Percentiles rank a stretch among this genome's conserved stretches.
Evolutionary conservation across 2,329 filamentous ascomycete species (phyloP).

Genomic region (Escovopsis sp.): DNA sequence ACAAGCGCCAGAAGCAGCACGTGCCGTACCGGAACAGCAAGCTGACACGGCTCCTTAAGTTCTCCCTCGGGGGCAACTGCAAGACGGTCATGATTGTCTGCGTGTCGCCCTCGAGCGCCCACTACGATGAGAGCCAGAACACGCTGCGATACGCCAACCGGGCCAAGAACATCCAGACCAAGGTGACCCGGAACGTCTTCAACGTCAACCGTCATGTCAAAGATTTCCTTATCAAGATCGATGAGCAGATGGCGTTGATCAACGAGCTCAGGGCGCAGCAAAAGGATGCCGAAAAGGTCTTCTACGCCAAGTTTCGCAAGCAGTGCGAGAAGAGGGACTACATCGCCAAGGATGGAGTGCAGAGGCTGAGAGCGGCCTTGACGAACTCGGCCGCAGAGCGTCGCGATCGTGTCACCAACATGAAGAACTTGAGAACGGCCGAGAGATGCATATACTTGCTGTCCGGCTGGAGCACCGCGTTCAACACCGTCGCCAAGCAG

Average conservation of each 20-base stretch:
- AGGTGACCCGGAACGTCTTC: conserved; percentile 97
- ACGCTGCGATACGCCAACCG: conserved; percentile 93
- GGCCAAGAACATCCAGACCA: conserved; percentile 98
- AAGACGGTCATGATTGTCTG: conserved; percentile 99
- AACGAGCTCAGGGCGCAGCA: conserved; percentile 90
- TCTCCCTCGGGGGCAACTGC: conserved; percentile 94
- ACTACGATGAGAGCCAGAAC: conserved; percentile 97
- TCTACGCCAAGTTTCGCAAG: conserved; percentile 82
- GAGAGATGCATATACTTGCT: conserved; percentile 75
- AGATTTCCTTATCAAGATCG: conserved; percentile 97
- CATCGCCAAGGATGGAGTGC: conserved; percentile 61
- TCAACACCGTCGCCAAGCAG: conserved; percentile 65
- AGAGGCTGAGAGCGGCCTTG: conserved; percentile 68
- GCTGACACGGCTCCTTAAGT: conserved; percentile 86
- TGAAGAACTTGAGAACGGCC: conserved; percentile 70
- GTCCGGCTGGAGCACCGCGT: conserved; percentile 86
- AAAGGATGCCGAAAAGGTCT: conserved; percentile 69
- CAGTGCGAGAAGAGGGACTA: conserved; percentile 72
- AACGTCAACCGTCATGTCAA: conserved; percentile 99
- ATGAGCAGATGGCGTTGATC: conserved; percentile 94
- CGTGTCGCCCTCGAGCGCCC: conserved; percentile 86
- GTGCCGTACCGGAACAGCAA: conserved; percentile 97
- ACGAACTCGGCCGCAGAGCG: conserved; percentile 66
- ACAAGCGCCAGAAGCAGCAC: conserved; percentile 80
- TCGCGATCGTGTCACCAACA: conserved; percentile 60